These are phyloP conservation scores for Fusarium torulosum DNA, from an alignment of 2,329 filamentous ascomycete species.

Conservation along the genomic window DNA sequence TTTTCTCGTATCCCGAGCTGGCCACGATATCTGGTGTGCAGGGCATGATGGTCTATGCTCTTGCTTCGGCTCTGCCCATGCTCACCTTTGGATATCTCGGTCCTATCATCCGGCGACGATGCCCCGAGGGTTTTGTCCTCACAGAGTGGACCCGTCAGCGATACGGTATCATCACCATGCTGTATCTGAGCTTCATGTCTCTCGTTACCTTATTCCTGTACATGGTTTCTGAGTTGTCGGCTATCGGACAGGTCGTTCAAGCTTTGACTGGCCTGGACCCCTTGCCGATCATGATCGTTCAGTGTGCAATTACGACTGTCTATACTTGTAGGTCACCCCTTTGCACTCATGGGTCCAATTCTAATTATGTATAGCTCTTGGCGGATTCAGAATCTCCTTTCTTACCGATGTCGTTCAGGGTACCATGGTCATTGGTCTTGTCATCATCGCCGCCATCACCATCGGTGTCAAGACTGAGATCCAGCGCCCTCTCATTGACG, in stretches of 20 bases:
- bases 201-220: slow-evolving; percentile 86
- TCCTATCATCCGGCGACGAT: slow-evolving; percentile 82
- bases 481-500: slow-evolving; percentile 74
- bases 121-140: slow-evolving; percentile 85
- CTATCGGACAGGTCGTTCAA: slow-evolving; percentile 81
- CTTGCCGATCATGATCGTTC: slow-evolving; percentile 80
- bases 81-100: slow-evolving; percentile 80
- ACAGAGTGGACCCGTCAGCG: slow-evolving; percentile 87
- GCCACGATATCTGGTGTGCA: slow-evolving; percentile 84
- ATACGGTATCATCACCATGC: slow-evolving; percentile 75
- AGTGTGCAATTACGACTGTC: slow-evolving; percentile 82
- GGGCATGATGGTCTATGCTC: slow-evolving; percentile 80
- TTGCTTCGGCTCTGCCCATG: slow-evolving; percentile 78
- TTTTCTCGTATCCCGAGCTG: slow-evolving; percentile 86
- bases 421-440: slow-evolving; percentile 79
- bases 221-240: slow-evolving; percentile 87
- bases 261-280: slow-evolving; percentile 80
- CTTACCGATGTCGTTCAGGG: slow-evolving; percentile 87
- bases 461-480: slow-evolving; percentile 81
- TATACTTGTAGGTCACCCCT: slow-evolving; percentile 75
- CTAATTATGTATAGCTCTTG: slow-evolving; percentile 68
- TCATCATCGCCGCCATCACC: slow-evolving; percentile 82
- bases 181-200: slow-evolving; percentile 83
- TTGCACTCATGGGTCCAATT: background rate
- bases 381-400: slow-evolving; percentile 87